Conservation (phyloP, 2,329 filamentous ascomycete genomes). For the Juglanconis oblonga region DNA sequence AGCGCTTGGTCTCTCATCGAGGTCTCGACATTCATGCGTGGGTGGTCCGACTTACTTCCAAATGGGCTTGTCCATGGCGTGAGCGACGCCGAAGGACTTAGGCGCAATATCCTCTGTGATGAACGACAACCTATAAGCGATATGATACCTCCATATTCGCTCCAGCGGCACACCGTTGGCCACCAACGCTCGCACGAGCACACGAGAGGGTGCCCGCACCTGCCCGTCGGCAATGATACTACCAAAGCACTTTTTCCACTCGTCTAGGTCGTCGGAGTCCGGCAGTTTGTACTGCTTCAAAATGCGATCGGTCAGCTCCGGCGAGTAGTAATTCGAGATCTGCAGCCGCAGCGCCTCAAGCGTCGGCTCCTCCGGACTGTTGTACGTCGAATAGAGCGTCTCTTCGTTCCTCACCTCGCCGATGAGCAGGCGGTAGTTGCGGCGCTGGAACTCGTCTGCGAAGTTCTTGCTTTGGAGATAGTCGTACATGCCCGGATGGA, state of each 20-base stretch:
- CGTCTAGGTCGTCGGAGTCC: constrained; percentile 25
- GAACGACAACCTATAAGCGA: constrained; percentile 39
- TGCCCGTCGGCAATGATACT: constrained; percentile 38
- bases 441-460: constrained; percentile 33
- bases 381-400: constrained; percentile 40
- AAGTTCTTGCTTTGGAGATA: constrained; percentile 36
- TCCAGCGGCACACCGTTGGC: constrained; percentile 30
- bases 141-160: constrained; percentile 40
- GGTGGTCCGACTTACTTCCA: constrained; percentile 35
- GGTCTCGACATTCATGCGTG: background rate
- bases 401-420: constrained; percentile 43
- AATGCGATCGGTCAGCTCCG: constrained; percentile 33
- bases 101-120: constrained; percentile 38
- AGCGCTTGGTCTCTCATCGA: background rate
- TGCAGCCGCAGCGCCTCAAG: constrained; percentile 34
- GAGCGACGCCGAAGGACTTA: constrained; percentile 30
- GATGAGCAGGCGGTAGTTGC: constrained; percentile 35
- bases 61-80: constrained; percentile 40
- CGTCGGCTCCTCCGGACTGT: constrained; percentile 30
- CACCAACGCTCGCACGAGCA: constrained; percentile 29
- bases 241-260: constrained; percentile 38
- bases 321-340: constrained; percentile 41
- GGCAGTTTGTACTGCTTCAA: constrained; percentile 35
- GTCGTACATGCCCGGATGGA: constrained; percentile 34
- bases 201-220: constrained; percentile 35